These are phyloP conservation scores for Xylariaceae sp. DNA, from an alignment of 2,329 filamentous ascomycete genomes.

Conservation along the genomic window DNA sequence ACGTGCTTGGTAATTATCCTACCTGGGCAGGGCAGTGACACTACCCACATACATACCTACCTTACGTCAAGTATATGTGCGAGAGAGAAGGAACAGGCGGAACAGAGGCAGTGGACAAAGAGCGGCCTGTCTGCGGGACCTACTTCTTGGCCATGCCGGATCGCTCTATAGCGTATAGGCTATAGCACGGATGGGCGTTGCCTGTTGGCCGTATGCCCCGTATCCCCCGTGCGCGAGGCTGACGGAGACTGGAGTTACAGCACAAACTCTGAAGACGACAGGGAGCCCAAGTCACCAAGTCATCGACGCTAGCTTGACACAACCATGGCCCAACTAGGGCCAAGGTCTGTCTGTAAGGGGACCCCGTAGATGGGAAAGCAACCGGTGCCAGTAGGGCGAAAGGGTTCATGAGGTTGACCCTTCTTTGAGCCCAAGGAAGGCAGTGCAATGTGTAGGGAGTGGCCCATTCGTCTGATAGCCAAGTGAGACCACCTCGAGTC, in stretches of 20 bases:
- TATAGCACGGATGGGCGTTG: background rate
- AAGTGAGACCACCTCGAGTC: background rate
- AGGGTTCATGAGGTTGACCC: conserved; percentile 9
- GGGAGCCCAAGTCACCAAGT: conserved; percentile 2
- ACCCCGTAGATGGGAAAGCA: conserved; percentile 2
- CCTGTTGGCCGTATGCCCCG: background rate
- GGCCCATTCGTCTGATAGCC: background rate
- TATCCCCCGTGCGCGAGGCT: background rate
- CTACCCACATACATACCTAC: too few relatives aligned
- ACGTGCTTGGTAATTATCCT: too few relatives aligned
- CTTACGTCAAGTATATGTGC: too few relatives aligned
- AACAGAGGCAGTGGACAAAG: background rate
- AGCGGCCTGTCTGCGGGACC: background rate
- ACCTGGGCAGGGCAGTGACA: too few relatives aligned
- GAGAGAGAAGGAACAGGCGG: background rate
- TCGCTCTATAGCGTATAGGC: background rate
- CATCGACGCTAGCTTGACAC: conserved; percentile 1
- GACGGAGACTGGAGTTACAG: too few relatives aligned
- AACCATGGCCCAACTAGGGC: conserved; percentile 5
- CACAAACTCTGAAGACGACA: too few relatives aligned
- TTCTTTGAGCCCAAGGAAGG: conserved; percentile 11
- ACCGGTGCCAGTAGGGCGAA: conserved; percentile 12
- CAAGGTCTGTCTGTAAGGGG: conserved; percentile 1
- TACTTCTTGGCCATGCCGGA: background rate
- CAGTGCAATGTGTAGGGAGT: conserved; percentile 7